These are phyloP conservation scores for Astrephomene gubernaculifera DNA, from an alignment of 139 green algal genomes.

Conservation along the genomic window DNA sequence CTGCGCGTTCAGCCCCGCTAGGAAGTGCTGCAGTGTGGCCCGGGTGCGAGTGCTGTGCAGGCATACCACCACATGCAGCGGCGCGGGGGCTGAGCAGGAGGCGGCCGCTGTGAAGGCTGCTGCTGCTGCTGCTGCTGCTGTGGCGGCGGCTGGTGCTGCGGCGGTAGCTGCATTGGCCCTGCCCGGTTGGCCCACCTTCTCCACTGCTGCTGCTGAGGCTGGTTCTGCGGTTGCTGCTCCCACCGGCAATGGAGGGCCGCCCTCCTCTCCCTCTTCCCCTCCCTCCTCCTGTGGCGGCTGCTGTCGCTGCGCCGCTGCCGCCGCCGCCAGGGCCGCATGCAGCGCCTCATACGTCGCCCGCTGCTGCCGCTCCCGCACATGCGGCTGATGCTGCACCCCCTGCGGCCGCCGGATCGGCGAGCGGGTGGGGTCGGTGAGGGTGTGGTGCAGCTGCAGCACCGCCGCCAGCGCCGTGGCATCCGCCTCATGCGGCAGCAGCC, in stretches of 20 bases:
- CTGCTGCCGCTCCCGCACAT: neutral
- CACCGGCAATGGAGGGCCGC: too few relatives aligned
- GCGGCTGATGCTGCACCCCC: neutral
- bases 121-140: neutral
- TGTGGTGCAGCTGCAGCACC: slow-evolving; percentile 39
- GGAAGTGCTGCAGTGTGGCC: slow-evolving; percentile 8
- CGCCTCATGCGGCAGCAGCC: slow-evolving; percentile 6
- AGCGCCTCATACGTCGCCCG: too few relatives aligned
- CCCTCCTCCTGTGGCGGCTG: neutral
- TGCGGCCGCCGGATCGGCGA: slow-evolving; percentile 26
- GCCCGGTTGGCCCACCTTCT: too few relatives aligned
- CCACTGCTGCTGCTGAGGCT: too few relatives aligned
- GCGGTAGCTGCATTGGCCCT: neutral
- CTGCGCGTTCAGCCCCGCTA: neutral
- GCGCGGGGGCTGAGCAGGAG: neutral
- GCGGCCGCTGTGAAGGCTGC: neutral
- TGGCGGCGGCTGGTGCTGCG: neutral
- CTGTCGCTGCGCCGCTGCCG: neutral
- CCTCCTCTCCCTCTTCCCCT: too few relatives aligned
- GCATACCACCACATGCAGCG: slow-evolving; percentile 37
- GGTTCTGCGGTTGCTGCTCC: too few relatives aligned
- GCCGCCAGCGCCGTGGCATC: slow-evolving; percentile 6
- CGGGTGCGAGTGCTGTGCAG: slow-evolving; percentile 11
- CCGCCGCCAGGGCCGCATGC: too few relatives aligned
- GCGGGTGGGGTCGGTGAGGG: slow-evolving; percentile 21